Percentiles rank a stretch among this genome's conserved stretches.
Conservation (phyloP, 305 asterid genomes). For the Fraxinus platypoda region DNA sequence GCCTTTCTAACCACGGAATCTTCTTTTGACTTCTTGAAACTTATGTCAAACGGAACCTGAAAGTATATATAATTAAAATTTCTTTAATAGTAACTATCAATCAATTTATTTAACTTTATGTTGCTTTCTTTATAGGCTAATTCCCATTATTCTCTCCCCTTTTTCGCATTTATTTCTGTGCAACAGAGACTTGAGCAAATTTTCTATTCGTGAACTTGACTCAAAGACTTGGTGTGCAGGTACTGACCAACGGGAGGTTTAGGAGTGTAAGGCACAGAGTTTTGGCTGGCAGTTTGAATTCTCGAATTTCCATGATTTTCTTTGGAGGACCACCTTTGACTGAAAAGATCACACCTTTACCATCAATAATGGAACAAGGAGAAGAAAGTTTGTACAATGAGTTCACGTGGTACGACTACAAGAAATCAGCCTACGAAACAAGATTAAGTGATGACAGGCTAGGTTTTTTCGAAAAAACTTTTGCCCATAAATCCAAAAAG, state of each 20-base stretch:
- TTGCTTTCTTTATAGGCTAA: not conserved
- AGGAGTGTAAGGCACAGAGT: slow-evolving; percentile 79
- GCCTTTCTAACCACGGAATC: not conserved
- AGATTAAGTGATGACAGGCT: slow-evolving; percentile 47
- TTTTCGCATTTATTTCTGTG: no score
- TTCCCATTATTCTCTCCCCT: not conserved
- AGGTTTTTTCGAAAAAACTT: slow-evolving; percentile 31
- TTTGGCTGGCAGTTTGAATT: slow-evolving; percentile 36
- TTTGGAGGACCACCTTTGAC: slow-evolving; percentile 70
- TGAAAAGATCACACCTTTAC: slow-evolving; percentile 48
- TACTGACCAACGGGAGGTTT: slow-evolving; percentile 70
- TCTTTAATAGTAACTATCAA: not conserved
- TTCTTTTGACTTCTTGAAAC: no score
- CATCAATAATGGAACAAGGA: slow-evolving; percentile 48
- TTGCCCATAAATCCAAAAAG: slow-evolving; percentile 8
- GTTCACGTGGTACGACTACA: slow-evolving; percentile 75
- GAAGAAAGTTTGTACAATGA: slow-evolving; percentile 69
- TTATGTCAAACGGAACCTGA: no score
- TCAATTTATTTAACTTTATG: not conserved
- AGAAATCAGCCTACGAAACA: slow-evolving; percentile 51
- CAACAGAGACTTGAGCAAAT: no score
- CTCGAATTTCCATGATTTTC: slow-evolving; percentile 70
- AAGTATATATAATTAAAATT: no score
- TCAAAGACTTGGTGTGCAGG: slow-evolving; percentile 36
- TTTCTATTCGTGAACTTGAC: not conserved